Evolutionary conservation across 495 filamentous ascomycete species (phyloP).

Genomic region (Aspergillus ellipticus): DNA sequence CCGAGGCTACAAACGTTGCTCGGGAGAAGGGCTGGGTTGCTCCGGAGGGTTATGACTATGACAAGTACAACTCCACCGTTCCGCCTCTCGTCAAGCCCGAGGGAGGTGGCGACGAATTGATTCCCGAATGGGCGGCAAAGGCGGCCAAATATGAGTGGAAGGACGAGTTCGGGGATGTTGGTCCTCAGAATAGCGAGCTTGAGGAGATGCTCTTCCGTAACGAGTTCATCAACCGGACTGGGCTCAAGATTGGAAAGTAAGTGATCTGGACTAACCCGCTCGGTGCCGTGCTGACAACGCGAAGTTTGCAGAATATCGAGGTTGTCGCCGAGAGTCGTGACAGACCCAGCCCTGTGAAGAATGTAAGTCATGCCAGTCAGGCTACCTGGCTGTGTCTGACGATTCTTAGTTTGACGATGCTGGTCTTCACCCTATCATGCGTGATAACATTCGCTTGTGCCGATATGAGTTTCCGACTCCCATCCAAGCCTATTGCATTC

Average conservation of each 20-base stretch:
- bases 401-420: slow-evolving; percentile 61
- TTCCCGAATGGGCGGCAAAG: slow-evolving; percentile 51
- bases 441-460: slow-evolving; percentile 69
- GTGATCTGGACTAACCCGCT: slow-evolving; percentile 3
- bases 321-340: slow-evolving; percentile 31
- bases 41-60: slow-evolving; percentile 52
- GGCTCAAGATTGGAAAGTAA: slow-evolving; percentile 39
- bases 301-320: slow-evolving; percentile 31
- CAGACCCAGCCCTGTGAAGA: slow-evolving; percentile 26
- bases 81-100: slow-evolving; percentile 24
- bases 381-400: background rate
- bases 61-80: slow-evolving; percentile 38
- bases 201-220: slow-evolving; percentile 70
- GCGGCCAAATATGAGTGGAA: slow-evolving; percentile 76
- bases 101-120: slow-evolving; percentile 11
- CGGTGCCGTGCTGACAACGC: background rate
- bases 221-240: slow-evolving; percentile 40
- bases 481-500: slow-evolving; percentile 80
- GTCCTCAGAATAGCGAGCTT: slow-evolving; percentile 61
- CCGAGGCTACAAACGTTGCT: slow-evolving; percentile 27
- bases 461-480: slow-evolving; percentile 69
- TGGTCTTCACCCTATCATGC: slow-evolving; percentile 80
- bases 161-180: slow-evolving; percentile 81
- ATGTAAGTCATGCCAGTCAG: slow-evolving; percentile 34
- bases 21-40: slow-evolving; percentile 51